Conservation (phyloP, 306 rosid species). For the Prunus campanulata region DNA sequence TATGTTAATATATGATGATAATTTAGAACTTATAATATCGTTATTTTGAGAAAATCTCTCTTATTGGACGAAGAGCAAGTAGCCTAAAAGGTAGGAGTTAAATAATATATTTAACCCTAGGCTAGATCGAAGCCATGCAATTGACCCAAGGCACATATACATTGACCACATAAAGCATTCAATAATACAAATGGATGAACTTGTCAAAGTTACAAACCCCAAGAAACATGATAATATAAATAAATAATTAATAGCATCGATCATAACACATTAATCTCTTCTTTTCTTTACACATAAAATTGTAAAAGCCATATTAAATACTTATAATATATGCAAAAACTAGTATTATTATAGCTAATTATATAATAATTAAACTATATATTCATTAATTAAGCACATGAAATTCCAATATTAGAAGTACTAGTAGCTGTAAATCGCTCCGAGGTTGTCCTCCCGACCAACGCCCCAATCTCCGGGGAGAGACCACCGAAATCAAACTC, state of each 20-base stretch:
- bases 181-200: not conserved
- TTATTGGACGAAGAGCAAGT: no score
- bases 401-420: slow-evolving; percentile 43
- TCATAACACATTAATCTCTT: not conserved
- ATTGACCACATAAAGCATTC: not conserved
- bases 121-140: not conserved
- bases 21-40: no score
- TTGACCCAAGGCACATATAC: not conserved
- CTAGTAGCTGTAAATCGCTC: slow-evolving; percentile 45
- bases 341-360: not conserved
- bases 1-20: no score
- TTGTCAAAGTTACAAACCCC: not conserved
- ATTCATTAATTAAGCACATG: slow-evolving; percentile 31
- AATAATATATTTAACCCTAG: no score
- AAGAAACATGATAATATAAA: not conserved
- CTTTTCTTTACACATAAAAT: not conserved
- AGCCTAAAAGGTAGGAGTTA: not conserved
- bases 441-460: slow-evolving; percentile 50
- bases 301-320: not conserved
- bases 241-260: not conserved
- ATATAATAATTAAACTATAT: not conserved
- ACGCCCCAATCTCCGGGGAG: slow-evolving; percentile 62
- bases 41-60: no score
- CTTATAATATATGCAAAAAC: not conserved
- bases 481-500: slow-evolving; percentile 44